Evolutionary conservation across 192 early-diverging fungal species (phyloP).

Genomic region (Phlyctochytrium planicorne): DNA sequence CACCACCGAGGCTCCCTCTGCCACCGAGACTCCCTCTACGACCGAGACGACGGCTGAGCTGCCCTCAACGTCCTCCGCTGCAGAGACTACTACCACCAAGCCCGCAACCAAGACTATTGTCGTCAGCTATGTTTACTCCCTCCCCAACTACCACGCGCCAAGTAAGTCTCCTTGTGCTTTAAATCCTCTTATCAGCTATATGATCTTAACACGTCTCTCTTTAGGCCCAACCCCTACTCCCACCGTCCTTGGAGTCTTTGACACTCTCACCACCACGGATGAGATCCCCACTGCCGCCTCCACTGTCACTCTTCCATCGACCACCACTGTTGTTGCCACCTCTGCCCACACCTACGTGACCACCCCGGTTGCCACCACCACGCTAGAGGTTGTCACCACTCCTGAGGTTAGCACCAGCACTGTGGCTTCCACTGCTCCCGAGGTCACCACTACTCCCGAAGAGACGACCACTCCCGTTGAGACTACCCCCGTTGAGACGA

Average conservation of each 20-base stretch:
- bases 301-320: background rate
- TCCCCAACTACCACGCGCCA: background rate
- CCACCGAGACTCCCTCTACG: background rate
- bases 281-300: background rate
- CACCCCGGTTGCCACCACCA: background rate
- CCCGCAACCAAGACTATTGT: background rate
- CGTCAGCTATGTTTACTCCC: background rate
- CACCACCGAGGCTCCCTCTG: constrained; percentile 5
- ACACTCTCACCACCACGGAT: background rate
- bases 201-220: too few species aligned
- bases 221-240: too few species aligned
- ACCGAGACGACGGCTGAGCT: background rate
- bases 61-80: background rate
- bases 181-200: too few species aligned
- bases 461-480: background rate
- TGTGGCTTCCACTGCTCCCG: background rate
- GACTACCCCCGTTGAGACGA: background rate
- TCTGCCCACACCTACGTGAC: background rate
- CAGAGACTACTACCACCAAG: background rate
- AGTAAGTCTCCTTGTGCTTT: too few species aligned
- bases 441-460: background rate
- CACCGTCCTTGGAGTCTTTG: too few species aligned
- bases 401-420: background rate
- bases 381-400: background rate
- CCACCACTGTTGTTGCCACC: background rate